Evolutionary conservation across 129 eudicot species (phyloP), one percentile per base, ranked within the genome.

Genomic region (Daucus carota): DNA sequence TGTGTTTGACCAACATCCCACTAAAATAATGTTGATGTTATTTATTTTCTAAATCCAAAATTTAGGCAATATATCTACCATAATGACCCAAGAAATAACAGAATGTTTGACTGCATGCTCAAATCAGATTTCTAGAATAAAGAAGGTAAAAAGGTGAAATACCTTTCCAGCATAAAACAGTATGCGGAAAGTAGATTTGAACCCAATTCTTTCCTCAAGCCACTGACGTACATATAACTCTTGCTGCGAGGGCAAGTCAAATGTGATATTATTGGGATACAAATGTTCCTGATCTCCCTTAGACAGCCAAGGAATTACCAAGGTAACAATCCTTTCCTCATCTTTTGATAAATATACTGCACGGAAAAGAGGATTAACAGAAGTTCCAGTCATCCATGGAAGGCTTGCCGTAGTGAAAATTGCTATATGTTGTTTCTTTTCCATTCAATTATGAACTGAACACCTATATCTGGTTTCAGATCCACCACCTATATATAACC

Each of bases 341-440:
- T 87, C 96, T 77, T 89, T 91, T 24, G 97, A 92, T 15, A 93
- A 93, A 85, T 93, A 93, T 3, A 88, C 92, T 42, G 98, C 98
- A 81, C 98, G 98, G 32, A 93, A 93, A 63, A 93, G 83, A 83
- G 98, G 98, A 81, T 93, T 93, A 54, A 93, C 97, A 1, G 97
- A 76, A 33, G 97, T 91, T 31, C 98, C 98, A 10, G 98, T 93
- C 88, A 93, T 85, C 98, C 98, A 93, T 87, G 98, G 98, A 72
- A 93, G 91, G 81, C 98, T 93, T 32, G 98, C 98, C 5, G 98
- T 93, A 17, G 98, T 93, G 83, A 90, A 93, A 84, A 93, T 90
- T 41, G 98, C 92, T 29, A 93, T 87, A 79, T 91, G 97, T 60
- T 89, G 92, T 85, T 84, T 85, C 79, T 87, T 89, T 59, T 79